Evolutionary conservation across 1,139 yeast genomes (phyloP).

Genomic region (Nematodospora anomalae): DNA sequence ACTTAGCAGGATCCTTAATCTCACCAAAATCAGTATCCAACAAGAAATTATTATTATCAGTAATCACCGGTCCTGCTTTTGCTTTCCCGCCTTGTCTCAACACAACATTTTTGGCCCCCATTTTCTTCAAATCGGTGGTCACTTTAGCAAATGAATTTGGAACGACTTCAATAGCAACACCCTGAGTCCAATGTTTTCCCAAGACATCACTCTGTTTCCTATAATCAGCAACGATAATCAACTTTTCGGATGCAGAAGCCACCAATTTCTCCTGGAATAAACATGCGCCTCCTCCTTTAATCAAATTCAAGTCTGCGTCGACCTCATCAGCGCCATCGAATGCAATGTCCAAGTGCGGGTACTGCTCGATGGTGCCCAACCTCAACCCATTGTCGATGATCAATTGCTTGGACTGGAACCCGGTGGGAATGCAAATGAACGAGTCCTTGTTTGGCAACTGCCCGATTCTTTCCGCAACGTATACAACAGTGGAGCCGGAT

Average conservation of each 20-base stretch:
- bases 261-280: slow-evolving; percentile 94
- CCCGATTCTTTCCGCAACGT: slow-evolving; percentile 92
- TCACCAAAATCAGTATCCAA: slow-evolving; percentile 93
- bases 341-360: slow-evolving; percentile 78
- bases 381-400: slow-evolving; percentile 78
- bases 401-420: slow-evolving; percentile 89
- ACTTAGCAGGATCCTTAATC: slow-evolving; percentile 56
- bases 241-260: slow-evolving; percentile 73
- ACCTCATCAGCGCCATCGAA: slow-evolving; percentile 99
- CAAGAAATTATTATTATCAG: slow-evolving; percentile 92
- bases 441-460: slow-evolving; percentile 57
- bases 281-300: slow-evolving; percentile 99
- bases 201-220: slow-evolving; percentile 68
- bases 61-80: slow-evolving; percentile 97
- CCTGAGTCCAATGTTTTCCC: slow-evolving; percentile 84
- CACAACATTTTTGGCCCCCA: slow-evolving; percentile 67
- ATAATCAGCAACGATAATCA: slow-evolving; percentile 89
- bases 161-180: slow-evolving; percentile 94
- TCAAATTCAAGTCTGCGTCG: slow-evolving; percentile 74
- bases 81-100: slow-evolving; percentile 87
- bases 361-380: slow-evolving; percentile 82
- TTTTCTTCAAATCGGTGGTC: slow-evolving; percentile 51
- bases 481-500: slow-evolving; percentile 94
- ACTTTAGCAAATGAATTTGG: slow-evolving; percentile 87
- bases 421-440: slow-evolving; percentile 88